Evolutionary conservation across 257 asterid species (phyloP).

Genomic region (Galeopsis tetrahit): DNA sequence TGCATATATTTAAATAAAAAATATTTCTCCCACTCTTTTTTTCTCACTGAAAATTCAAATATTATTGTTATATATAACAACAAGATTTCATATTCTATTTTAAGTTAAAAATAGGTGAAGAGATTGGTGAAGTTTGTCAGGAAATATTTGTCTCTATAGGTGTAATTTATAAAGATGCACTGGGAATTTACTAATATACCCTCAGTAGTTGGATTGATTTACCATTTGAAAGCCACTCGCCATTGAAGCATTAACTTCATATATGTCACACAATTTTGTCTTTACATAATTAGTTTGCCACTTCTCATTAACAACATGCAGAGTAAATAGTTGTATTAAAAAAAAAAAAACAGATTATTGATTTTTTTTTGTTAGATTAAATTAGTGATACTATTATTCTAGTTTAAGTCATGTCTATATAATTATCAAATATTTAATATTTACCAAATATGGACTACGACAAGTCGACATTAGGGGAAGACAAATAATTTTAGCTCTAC

Average conservation of each 20-base stretch:
- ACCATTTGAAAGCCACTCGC: conserved; percentile 28
- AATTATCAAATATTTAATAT: too few relatives aligned
- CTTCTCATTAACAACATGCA: too few relatives aligned
- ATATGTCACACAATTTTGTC: conserved; percentile 23
- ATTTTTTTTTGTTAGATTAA: too few relatives aligned
- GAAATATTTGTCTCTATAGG: conserved; percentile 29
- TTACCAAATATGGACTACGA: too few relatives aligned
- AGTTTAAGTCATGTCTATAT: too few relatives aligned
- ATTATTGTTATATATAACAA: background rate
- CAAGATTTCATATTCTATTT: background rate
- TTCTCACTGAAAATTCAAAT: background rate
- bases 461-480: too few relatives aligned
- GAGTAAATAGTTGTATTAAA: too few relatives aligned
- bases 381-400: too few relatives aligned
- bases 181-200: background rate
- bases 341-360: too few relatives aligned
- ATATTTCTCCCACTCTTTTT: background rate
- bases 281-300: conserved; percentile 1
- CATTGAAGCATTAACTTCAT: conserved; percentile 17
- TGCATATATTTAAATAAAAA: background rate
- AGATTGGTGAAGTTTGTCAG: conserved; percentile 43
- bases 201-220: conserved; percentile 21
- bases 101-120: conserved; percentile 19
- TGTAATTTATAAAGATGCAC: conserved; percentile 26
- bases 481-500: too few relatives aligned